Base-by-base conservation (phyloP, 2,329 filamentous ascomycete genomes). In the Furcasterigmium furcatum region DNA sequence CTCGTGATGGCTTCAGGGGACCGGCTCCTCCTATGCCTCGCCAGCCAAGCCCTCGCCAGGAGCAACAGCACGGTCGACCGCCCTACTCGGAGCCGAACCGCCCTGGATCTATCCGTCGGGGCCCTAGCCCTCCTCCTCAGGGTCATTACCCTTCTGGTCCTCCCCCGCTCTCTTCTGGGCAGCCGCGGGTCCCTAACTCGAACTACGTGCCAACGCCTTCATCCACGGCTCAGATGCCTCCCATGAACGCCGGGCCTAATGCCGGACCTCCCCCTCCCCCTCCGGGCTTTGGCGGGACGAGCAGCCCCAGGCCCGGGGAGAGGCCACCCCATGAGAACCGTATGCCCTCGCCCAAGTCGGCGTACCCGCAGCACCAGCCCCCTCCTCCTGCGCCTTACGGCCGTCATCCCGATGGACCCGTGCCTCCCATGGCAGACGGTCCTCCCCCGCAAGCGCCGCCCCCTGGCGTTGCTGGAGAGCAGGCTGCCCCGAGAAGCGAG, bases 321-420 rank as follows among this genome's bases (percentile, higher is more conserved):
- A 82, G 91, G 43, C 86, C 87, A 2, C 78, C 94, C 52, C 80
- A 92, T 53, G 91, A 96, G 54, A 89, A 86, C 60, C 84, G 88
- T 49, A 87, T 91, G 67, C 82, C 88, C n/a, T 96, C 92, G n/a
- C 91, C 91, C 48, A 91, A 91, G 59, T 87, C 89, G 32, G 84
- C 82, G 8, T 96, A 94, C 59, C 84, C 87, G 5, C 88, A 91
- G 58, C 88, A 88, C 51, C 87, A 85, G 52, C 69, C 74, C 9
- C 63, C 63, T 12, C 59, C 64, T 14, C 59, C 67, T 10, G 14
- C 52, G 24, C 64, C 70, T 0, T 95, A 89, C 60, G 75, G 86
- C 55, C 85, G 88, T 53, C 88, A 90, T 54, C 80, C 81, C 38
- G 88, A 91, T 19, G 63, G 63, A 40, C 65, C 68, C 20, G 67